A percentile compares a stretch with the other conserved stretches of the same genome.
phyloP scores from a whole-genome alignment of 192 early-diverging fungal genomes.

The Backusella westeae region DNA sequence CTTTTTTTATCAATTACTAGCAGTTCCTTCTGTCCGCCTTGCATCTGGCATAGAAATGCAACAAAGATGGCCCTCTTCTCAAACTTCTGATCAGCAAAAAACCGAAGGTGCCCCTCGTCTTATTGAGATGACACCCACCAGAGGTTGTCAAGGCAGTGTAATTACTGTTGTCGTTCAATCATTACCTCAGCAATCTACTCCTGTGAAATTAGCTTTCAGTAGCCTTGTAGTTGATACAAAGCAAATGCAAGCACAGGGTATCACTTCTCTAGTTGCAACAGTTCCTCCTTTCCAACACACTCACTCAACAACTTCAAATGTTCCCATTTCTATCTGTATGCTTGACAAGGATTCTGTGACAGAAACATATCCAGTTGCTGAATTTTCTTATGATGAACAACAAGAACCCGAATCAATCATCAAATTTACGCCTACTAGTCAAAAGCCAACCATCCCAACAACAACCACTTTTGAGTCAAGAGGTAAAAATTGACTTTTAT shows the following conservation, averaged over 20 bases:
- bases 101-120: neutral
- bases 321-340: slow-evolving; percentile 45
- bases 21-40: slow-evolving; percentile 24
- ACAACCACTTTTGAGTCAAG: neutral
- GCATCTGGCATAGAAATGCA: slow-evolving; percentile 27
- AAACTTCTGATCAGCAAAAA: neutral
- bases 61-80: slow-evolving; percentile 7
- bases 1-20: neutral
- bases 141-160: slow-evolving; percentile 19
- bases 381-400: slow-evolving; percentile 36
- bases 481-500: neutral
- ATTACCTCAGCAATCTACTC: neutral
- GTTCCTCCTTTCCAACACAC: slow-evolving; percentile 45
- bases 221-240: slow-evolving; percentile 50
- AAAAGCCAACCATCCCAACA: neutral
- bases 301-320: slow-evolving; percentile 33
- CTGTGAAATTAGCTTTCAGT: slow-evolving; percentile 43
- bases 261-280: slow-evolving; percentile 40
- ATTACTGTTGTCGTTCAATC: slow-evolving; percentile 24
- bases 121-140: slow-evolving; percentile 12
- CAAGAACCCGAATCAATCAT: neutral
- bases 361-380: slow-evolving; percentile 44
- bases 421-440: neutral
- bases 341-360: slow-evolving; percentile 43
- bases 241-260: slow-evolving; percentile 41